These are phyloP conservation scores for Chamaecyparis obtusa DNA, from an alignment of 75 land plant genomes.

Conservation along the genomic window DNA sequence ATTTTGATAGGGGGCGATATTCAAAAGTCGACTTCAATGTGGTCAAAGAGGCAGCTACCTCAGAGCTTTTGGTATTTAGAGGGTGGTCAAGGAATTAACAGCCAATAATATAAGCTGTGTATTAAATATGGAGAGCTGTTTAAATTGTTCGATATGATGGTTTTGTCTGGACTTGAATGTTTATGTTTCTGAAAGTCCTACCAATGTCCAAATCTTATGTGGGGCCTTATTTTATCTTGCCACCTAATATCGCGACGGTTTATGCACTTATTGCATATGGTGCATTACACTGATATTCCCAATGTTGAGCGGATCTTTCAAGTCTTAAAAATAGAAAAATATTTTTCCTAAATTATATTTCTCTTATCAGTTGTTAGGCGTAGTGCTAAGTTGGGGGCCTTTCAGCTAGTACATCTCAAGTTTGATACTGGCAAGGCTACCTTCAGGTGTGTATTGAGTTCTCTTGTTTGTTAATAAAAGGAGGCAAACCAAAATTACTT, in stretches of 20 bases:
- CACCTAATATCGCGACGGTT: not conserved
- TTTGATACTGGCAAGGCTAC: too few species aligned
- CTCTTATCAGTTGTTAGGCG: not conserved
- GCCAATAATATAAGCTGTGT: not conserved
- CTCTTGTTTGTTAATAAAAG: too few species aligned
- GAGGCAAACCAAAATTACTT: too few species aligned
- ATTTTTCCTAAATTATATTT: too few species aligned
- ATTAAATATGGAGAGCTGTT: not conserved
- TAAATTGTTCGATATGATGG: not conserved
- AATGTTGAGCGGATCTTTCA: not conserved
- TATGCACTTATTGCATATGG: not conserved
- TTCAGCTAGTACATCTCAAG: too few species aligned
- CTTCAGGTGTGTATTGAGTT: too few species aligned
- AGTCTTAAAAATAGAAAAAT: not conserved
- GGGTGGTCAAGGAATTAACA: constrained; percentile 9
- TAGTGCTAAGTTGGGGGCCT: not conserved
- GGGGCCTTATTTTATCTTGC: not conserved
- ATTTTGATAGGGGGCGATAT: constrained; percentile 78
- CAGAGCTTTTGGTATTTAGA: constrained; percentile 42
- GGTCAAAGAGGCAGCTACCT: constrained; percentile 74
- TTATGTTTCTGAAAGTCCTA: not conserved
- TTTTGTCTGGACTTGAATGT: not conserved
- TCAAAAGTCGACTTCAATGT: constrained; percentile 59
- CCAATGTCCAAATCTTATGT: not conserved
- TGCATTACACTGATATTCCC: not conserved